Evolutionary conservation across 352 stramenopile genomes (phyloP), one percentile per base, ranked within the genome.

Genomic region (Phytopythium delawarense): DNA sequence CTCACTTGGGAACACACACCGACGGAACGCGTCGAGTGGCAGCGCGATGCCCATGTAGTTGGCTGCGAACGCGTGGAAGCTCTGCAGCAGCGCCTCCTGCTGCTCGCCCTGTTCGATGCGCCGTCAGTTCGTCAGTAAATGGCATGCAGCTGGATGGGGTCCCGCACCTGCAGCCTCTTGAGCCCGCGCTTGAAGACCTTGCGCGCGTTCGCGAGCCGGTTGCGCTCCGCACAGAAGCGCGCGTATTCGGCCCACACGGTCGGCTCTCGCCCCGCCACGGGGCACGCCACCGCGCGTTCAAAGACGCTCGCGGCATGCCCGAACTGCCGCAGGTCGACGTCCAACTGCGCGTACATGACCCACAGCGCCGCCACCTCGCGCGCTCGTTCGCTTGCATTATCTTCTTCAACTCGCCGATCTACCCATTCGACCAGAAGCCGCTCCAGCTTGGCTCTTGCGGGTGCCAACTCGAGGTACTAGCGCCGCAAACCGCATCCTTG

Each of bases 141-240:
- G 45, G 45, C 13, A 32, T 30, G 45, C 23, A 7, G 15, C 45
- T 16, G 18, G 6, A 16, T 42, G 7, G 11, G 37, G 2, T 42
- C 13, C 40, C 49, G 21, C 49, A 55, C 49, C 49, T 55, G 21
- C 49, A 55, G 49, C 25, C 6, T 8, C 25, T 55, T 55, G 28
- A 55, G 49, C 25, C 21, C 49, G 49, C 49, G 49, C 49, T 55
- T 55, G 49, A 55, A 55, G 9, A 55, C 49, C 49, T 55, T 55
- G 49, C 49, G 49, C 49, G 49, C 49, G 23, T 32, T 55, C 11
- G 49, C 28, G 25, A 55, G 25, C 1, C 49, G 49, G 21, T 13
- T 23, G 21, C 49, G 49, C 49, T 55, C 49, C 4, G 49, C 49
- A 12, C 49, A 55, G 25, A 55, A 55, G 49, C 21, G 49, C 49